Base-by-base conservation (phyloP, 1,284 basidiomycete genomes). In the Trametes pubescens region DNA sequence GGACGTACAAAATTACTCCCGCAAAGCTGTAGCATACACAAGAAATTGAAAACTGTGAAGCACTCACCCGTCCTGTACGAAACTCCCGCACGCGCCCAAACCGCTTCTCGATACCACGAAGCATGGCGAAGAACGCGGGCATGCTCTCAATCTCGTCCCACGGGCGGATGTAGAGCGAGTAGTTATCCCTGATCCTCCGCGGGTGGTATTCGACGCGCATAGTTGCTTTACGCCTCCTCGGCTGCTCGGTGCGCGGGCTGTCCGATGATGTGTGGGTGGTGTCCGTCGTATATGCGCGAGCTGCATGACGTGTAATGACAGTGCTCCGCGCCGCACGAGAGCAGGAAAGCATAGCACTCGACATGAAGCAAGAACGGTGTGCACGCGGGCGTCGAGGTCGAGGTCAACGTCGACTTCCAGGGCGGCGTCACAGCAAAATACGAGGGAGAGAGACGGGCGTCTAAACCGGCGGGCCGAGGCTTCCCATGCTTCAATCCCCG, bases 71-170 rank as follows among this genome's bases (percentile, higher is more conserved):
- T 32, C 72, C 58, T 46, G 87, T 75, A 43, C 76, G 75, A 62
- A 80, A 85, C 61, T 86, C 82, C 35, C 78, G 75, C 40, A 89
- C 73, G 13, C 77, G 76, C 16, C 88, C 88, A 72, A 84, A 89
- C 62, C 81, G 82, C 24, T 79, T 79, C 75, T 90, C 88, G 24
- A 90, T 64, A 2, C 79, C 82, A 46, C 83, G 82, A 61, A 88
- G 69, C 57, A 87, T 77, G 48, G 82, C 77, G 18, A 83, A 77
- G 9, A 81, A 82, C 37, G 89, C 84, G 3, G 78, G 74, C 67
- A 85, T 79, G 53, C 78, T 78, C 7, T 65, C 69, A 10, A 83
- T 71, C 38, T 75, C 74, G 34, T 75, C 73, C 78, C 77, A 81
- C 47, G 79, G 71, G 57, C 75, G 75, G 37, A 86, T 71, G 48